These are phyloP conservation scores for Mycena galericulata DNA, from an alignment of 768 basidiomycete genomes.

Conservation along the genomic window DNA sequence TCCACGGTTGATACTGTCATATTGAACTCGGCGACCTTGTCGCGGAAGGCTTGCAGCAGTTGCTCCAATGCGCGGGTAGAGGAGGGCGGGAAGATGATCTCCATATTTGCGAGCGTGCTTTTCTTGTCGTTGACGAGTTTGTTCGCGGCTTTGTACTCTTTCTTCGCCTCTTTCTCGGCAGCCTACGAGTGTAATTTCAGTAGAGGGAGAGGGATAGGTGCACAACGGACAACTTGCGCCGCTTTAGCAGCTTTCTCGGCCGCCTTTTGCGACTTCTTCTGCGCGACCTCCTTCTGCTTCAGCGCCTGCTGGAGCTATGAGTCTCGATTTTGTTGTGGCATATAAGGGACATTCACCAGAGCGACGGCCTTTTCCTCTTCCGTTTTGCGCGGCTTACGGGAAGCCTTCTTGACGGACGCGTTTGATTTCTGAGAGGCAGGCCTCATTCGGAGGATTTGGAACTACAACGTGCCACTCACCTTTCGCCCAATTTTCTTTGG, in stretches of 20 bases:
- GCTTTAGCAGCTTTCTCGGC: slow-evolving; percentile 17
- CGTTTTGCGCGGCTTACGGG: slow-evolving; percentile 23
- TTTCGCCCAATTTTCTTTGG: slow-evolving; percentile 33
- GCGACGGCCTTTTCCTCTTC: slow-evolving; percentile 28
- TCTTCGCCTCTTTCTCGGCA: slow-evolving; percentile 14
- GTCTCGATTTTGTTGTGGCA: not conserved
- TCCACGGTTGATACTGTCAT: slow-evolving; percentile 17
- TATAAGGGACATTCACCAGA: not conserved
- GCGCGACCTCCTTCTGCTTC: slow-evolving; percentile 16
- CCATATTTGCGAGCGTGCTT: slow-evolving; percentile 28
- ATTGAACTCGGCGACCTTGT: not conserved
- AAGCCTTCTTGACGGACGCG: not conserved
- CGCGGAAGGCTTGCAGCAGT: not conserved
- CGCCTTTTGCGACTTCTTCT: slow-evolving; percentile 27
- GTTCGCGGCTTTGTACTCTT: slow-evolving; percentile 23
- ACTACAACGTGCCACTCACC: slow-evolving; percentile 16
- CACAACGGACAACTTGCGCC: not conserved
- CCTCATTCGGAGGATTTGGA: not conserved
- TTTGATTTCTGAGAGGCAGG: not conserved
- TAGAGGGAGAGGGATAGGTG: not conserved
- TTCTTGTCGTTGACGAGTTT: slow-evolving; percentile 35
- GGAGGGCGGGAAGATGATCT: slow-evolving; percentile 25
- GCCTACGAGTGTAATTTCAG: not conserved
- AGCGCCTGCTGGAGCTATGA: not conserved
- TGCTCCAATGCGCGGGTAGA: not conserved